Evolutionary conservation across 163 green algal genomes (phyloP), one percentile per base, ranked within the genome.

Genomic region (Coccomyxa subellipsoidea): DNA sequence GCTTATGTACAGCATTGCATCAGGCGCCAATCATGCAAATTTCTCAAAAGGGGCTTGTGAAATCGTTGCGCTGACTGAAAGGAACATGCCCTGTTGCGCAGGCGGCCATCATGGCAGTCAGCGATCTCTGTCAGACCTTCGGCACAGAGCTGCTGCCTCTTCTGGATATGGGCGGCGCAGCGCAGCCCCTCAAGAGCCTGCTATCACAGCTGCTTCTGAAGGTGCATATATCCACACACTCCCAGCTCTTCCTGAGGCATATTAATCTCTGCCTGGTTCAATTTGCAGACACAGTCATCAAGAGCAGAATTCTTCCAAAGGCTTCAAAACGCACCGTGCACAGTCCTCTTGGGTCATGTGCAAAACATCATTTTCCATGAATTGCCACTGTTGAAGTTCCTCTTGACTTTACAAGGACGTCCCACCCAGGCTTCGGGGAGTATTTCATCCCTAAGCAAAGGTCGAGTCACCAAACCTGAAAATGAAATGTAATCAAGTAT

Each of bases 191-290:
- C 54, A 88, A 81, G 54, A 91, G 86, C 86, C 69, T 91, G 70
- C 87, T 93, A 76, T 54, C 73, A 9, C 87, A 90, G 77, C 76
- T 91, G 79, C 84, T 93, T 72, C 84, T 92, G 66, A 93, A 93
- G 47, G 47, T 59, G 47, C 47, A 18, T 59, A 59, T 18, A 59
- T 2, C 47, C 3, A 23, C 23, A 18, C 47, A 59, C 23, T 12
- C 47, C 3, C 4, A 59, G 21, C 47, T 10, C 47, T 59, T 12
- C 23, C 47, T 59, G 47, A 59, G 23, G 47, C 47, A 59, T 59
- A 18, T 18, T 18, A 59, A 18, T 59, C 39, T 12, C 47, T 59
- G 47, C 47, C 21, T 12, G 21, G 1, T 23, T 59, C 47, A 27
- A 12, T 59, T 5, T 59, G 10, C 40, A 54, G n/a, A n/a, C n/a